Evolutionary conservation across 75 land plant genomes (phyloP).

Genomic region (Pinus albicaulis): DNA sequence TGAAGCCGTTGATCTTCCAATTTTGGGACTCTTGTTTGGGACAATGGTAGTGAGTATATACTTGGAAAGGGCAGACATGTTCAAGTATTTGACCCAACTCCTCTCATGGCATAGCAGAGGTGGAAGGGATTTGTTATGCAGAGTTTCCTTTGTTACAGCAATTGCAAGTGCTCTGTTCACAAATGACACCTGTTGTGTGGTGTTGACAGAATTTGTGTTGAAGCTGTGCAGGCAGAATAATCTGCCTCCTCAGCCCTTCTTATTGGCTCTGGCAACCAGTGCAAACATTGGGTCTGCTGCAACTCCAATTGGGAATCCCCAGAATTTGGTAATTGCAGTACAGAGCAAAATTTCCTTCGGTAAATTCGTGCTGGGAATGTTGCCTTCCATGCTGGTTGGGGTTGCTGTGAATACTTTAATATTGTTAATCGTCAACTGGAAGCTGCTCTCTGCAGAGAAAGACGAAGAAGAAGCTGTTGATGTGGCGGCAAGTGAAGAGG

Average conservation of each 20-base stretch:
- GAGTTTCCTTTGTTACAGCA: constrained; percentile 51
- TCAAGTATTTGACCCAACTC: constrained; percentile 41
- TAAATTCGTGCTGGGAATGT: constrained; percentile 40
- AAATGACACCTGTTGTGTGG: constrained; percentile 58
- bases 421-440: constrained; percentile 48
- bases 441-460: constrained; percentile 21
- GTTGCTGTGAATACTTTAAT: constrained; percentile 34
- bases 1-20: constrained; percentile 62
- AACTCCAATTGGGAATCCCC: constrained; percentile 71
- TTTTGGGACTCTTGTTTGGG: constrained; percentile 75
- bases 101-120: constrained; percentile 57
- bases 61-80: constrained; percentile 62
- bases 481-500: constrained; percentile 7
- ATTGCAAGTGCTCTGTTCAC: constrained; percentile 62
- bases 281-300: constrained; percentile 67
- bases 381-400: constrained; percentile 50
- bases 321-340: constrained; percentile 63
- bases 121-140: constrained; percentile 47
- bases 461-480: constrained; percentile 10
- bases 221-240: constrained; percentile 47
- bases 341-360: constrained; percentile 55
- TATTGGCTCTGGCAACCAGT: constrained; percentile 63
- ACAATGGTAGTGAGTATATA: constrained; percentile 79
- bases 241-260: constrained; percentile 58
- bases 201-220: constrained; percentile 57